Evolutionary conservation across 805 yeast genomes (phyloP).

Genomic region (Candida pseudofarinosa): DNA sequence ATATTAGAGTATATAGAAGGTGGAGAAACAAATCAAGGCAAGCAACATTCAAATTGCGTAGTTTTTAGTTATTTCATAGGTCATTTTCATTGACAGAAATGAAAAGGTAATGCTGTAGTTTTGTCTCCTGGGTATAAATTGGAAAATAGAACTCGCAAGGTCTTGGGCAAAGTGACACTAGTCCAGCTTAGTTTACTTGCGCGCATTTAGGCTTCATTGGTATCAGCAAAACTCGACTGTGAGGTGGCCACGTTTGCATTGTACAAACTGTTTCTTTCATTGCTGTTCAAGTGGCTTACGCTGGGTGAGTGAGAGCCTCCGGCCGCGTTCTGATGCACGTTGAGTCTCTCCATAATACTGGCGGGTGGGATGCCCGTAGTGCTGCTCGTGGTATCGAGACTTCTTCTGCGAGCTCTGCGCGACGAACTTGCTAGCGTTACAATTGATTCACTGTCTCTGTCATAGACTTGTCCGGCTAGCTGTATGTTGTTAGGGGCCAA

Average conservation of each 20-base stretch:
- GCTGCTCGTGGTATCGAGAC: constrained; percentile 55
- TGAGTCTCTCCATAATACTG: constrained; percentile 57
- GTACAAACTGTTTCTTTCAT: constrained; percentile 8
- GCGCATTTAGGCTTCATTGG: constrained; percentile 5
- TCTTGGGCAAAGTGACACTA: too few species aligned
- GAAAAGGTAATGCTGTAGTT: too few species aligned
- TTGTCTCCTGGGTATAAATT: too few species aligned
- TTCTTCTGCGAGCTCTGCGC: constrained; percentile 35
- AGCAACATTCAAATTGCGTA: too few species aligned
- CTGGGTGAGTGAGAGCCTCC: constrained; percentile 20
- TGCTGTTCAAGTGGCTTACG: constrained; percentile 4
- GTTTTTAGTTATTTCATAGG: too few species aligned
- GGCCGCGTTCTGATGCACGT: constrained; percentile 28
- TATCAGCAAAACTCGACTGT: constrained; percentile 6
- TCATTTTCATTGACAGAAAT: too few species aligned
- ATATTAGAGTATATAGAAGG: too few species aligned
- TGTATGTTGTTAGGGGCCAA: constrained; percentile 1
- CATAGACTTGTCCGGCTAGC: constrained; percentile 12
- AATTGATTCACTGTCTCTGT: constrained; percentile 40
- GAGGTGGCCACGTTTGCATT: constrained; percentile 6
- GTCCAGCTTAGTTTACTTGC: too few species aligned
- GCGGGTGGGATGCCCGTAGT: constrained; percentile 72
- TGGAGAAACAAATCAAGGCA: too few species aligned
- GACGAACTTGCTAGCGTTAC: constrained; percentile 41
- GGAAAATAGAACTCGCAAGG: too few species aligned